Conservation (phyloP, 1,284 basidiomycete genomes). For the Puccinia polysora region DNA sequence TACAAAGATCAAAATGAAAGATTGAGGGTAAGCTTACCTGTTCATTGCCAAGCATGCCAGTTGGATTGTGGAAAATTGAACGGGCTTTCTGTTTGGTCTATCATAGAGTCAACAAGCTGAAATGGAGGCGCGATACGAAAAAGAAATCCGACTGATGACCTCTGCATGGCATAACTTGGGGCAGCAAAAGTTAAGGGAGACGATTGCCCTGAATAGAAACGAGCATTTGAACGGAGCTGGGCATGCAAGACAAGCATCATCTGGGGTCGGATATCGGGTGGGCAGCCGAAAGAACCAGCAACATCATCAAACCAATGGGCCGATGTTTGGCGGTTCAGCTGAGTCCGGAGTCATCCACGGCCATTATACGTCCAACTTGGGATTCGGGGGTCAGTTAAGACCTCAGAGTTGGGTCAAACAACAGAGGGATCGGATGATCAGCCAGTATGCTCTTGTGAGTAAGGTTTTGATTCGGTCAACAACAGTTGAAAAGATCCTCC, state of each 20-base stretch:
- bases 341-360: neutral
- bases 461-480: neutral
- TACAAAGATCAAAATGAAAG: slow-evolving; percentile 32
- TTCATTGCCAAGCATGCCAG: too few species aligned
- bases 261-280: slow-evolving; percentile 3
- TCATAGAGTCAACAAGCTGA: slow-evolving; percentile 16
- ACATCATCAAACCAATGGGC: neutral
- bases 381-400: slow-evolving; percentile 27
- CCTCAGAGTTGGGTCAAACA: slow-evolving; percentile 43
- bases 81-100: neutral
- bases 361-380: neutral
- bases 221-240: slow-evolving; percentile 14
- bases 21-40: slow-evolving; percentile 15
- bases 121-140: slow-evolving; percentile 22
- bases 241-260: neutral
- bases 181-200: slow-evolving; percentile 35
- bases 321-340: neutral
- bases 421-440: slow-evolving; percentile 36
- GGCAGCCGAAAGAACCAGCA: neutral
- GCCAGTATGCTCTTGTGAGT: slow-evolving; percentile 34
- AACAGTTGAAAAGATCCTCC: too few species aligned
- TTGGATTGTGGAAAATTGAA: too few species aligned
- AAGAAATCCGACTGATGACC: slow-evolving; percentile 34
- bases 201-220: slow-evolving; percentile 35
- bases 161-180: slow-evolving; percentile 41